Evolutionary conservation across 23 red algal genomes (phyloP).

Genomic region (Gracilaria caudata): DNA sequence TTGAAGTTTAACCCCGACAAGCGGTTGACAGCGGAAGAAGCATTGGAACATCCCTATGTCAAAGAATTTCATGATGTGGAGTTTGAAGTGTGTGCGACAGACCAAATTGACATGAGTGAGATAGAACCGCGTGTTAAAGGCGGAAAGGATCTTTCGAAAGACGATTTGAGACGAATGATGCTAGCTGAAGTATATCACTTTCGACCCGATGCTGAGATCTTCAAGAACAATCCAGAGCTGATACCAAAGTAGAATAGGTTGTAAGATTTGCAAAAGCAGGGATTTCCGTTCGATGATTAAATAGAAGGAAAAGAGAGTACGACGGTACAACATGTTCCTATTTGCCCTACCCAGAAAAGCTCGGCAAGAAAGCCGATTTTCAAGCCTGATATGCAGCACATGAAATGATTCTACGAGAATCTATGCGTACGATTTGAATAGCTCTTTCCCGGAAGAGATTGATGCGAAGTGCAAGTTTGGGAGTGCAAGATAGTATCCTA

Average conservation of each 20-base stretch:
- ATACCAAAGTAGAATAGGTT: slow-evolving; percentile 18
- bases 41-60: slow-evolving; percentile 84
- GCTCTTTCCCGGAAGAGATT: no score
- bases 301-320: background rate
- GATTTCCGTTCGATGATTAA: background rate
- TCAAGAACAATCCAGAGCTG: slow-evolving; percentile 32
- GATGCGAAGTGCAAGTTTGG: no score
- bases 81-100: slow-evolving; percentile 7
- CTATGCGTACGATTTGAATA: no score
- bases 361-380: no score
- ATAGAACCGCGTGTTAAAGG: slow-evolving; percentile 39
- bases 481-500: no score
- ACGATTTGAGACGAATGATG: slow-evolving; percentile 69
- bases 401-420: no score
- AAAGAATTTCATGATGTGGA: slow-evolving; percentile 62
- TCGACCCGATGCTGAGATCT: slow-evolving; percentile 59
- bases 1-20: slow-evolving; percentile 83
- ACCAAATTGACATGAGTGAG: slow-evolving; percentile 41
- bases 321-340: no score
- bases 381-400: no score
- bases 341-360: no score
- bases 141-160: slow-evolving; percentile 48
- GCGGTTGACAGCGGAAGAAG: slow-evolving; percentile 78
- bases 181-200: slow-evolving; percentile 61
- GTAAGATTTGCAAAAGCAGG: no score